A percentile compares a stretch with the other conserved stretches of the same genome.
Conservation (phyloP, 352 stramenopile species). For the Pythium insidiosum region DNA sequence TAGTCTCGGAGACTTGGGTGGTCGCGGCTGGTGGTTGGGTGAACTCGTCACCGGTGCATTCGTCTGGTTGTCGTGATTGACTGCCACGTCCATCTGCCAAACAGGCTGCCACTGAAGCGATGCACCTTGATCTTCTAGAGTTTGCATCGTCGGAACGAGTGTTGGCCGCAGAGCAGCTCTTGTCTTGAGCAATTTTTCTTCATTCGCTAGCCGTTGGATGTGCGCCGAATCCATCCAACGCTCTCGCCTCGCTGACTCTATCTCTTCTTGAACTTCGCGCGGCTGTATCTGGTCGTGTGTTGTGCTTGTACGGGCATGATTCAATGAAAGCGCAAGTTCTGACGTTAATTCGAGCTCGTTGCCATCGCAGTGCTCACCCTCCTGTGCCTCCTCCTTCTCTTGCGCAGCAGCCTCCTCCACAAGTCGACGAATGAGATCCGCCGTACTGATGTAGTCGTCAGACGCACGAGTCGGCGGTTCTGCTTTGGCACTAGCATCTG, state of each 20-base stretch:
- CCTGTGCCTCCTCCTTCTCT: not conserved
- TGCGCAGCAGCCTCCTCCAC: slow-evolving; percentile 26
- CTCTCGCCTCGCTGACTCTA: slow-evolving; percentile 15
- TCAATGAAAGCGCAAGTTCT: too few relatives aligned
- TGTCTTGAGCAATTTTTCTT: slow-evolving; percentile 1
- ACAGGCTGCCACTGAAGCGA: slow-evolving; percentile 18
- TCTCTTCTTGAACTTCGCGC: too few relatives aligned
- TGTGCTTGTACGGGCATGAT: too few relatives aligned
- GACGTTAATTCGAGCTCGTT: too few relatives aligned
- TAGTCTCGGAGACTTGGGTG: too few relatives aligned
- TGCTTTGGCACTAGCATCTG: not conserved
- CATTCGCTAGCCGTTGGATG: slow-evolving; percentile 9
- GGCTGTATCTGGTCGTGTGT: too few relatives aligned
- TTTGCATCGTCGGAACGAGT: slow-evolving; percentile 8
- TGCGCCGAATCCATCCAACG: slow-evolving; percentile 38
- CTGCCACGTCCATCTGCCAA: slow-evolving; percentile 17
- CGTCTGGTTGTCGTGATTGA: too few relatives aligned
- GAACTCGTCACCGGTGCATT: too few relatives aligned
- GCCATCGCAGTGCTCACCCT: slow-evolving; percentile 2
- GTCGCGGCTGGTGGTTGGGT: too few relatives aligned
- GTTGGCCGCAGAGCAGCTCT: slow-evolving; percentile 1
- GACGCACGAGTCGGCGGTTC: slow-evolving; percentile 11
- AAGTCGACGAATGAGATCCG: slow-evolving; percentile 34
- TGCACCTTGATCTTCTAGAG: slow-evolving; percentile 10
- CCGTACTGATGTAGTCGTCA: slow-evolving; percentile 45